phyloP scores from a whole-genome alignment of 345 rosid genomes.

The Gossypium sturtianum region DNA sequence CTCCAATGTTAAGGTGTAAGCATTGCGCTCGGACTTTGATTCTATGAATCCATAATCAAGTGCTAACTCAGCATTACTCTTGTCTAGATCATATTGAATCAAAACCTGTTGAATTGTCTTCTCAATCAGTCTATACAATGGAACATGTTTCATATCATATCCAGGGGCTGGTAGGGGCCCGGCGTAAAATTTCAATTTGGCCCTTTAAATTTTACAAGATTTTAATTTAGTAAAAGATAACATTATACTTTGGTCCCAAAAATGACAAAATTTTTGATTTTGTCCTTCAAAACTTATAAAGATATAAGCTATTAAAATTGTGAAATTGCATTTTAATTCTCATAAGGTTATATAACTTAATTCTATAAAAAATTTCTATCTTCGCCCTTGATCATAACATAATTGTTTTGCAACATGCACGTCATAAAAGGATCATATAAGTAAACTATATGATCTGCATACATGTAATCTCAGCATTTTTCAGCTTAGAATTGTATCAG shows the following conservation, averaged over 20 bases:
- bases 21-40: constrained; percentile 53
- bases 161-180: no score
- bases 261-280: no score
- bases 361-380: no score
- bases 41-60: constrained; percentile 90
- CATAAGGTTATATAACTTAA: no score
- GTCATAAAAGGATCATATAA: background rate
- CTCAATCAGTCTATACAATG: constrained; percentile 8
- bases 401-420: background rate
- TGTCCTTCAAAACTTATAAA: no score
- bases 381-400: background rate
- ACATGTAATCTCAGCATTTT: background rate
- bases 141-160: constrained; percentile 7
- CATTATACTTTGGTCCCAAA: no score
- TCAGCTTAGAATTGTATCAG: background rate
- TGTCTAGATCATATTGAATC: constrained; percentile 74
- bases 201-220: no score
- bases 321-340: no score
- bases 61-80: constrained; percentile 89
- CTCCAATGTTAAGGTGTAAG: constrained; percentile 68
- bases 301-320: no score
- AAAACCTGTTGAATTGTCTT: constrained; percentile 46
- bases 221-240: no score
- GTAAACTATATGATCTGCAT: background rate
- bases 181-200: no score